A percentile compares a stretch with the other conserved stretches of the same genome.
Conservation (phyloP, 768 basidiomycete species). For the Suillus luteus region DNA sequence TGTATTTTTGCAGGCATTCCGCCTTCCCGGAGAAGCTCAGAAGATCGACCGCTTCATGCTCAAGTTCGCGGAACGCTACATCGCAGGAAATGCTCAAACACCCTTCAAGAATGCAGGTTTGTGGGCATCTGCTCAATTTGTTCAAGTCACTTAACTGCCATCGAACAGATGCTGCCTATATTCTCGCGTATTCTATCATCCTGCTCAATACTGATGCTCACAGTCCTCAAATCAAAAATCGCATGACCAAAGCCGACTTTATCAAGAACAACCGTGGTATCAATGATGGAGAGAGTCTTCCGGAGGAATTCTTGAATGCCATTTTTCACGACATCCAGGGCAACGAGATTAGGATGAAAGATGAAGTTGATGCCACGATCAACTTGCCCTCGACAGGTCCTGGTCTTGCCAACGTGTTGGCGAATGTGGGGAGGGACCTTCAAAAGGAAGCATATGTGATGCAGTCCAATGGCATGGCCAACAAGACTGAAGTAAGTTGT, state of each 20-base stretch:
- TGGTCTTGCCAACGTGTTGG: constrained; percentile 80
- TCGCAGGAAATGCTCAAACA: constrained; percentile 82
- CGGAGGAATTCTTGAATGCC: constrained; percentile 74
- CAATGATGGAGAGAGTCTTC: constrained; percentile 87
- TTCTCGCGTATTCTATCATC: constrained; percentile 93
- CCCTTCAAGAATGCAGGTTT: constrained; percentile 92
- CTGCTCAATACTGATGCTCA: constrained; percentile 97
- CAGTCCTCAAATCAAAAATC: constrained; percentile 90
- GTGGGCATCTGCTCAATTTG: constrained; percentile 27
- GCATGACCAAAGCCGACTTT: constrained; percentile 93
- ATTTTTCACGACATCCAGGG: constrained; percentile 90
- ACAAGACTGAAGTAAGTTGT: constrained; percentile 85
- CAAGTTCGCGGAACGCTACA: constrained; percentile 97
- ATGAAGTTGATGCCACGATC: constrained; percentile 74
- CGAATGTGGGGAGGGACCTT: constrained; percentile 89
- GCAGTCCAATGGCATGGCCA: constrained; percentile 95
- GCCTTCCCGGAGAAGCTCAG: constrained; percentile 95
- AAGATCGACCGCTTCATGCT: constrained; percentile 99
- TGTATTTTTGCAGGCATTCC: constrained; percentile 90
- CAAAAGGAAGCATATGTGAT: constrained; percentile 95
- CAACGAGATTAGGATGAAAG: constrained; percentile 99
- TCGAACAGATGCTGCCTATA: constrained; percentile 81
- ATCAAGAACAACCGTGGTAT: constrained; percentile 95
- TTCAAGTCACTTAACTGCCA: constrained; percentile 14
- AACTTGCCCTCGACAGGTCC: constrained; percentile 50